Evolutionary conservation across 768 basidiomycete species (phyloP).

Genomic region (Butyriboletus loyo): DNA sequence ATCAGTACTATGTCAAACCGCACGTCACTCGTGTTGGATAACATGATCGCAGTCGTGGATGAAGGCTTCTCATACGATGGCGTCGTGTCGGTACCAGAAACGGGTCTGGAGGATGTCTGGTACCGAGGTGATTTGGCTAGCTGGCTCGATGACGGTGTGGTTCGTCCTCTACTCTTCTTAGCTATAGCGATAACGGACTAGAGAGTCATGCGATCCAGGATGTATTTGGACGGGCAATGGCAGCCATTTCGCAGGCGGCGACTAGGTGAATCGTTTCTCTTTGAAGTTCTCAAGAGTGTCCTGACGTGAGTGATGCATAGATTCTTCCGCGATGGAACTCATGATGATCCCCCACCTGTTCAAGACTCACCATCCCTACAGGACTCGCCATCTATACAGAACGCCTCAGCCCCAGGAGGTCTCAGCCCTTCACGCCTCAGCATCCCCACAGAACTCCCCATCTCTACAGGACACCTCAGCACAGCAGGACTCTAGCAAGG

Average conservation of each 20-base stretch:
- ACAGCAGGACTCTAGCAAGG: neutral
- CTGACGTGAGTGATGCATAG: neutral
- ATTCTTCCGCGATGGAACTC: neutral
- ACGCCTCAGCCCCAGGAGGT: neutral
- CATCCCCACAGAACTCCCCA: neutral
- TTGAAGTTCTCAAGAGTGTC: neutral
- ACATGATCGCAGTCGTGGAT: constrained; percentile 4
- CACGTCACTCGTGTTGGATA: neutral
- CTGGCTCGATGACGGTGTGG: neutral
- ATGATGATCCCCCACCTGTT: neutral
- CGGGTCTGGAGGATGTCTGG: neutral
- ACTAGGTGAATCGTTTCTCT: neutral
- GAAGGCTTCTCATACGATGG: neutral
- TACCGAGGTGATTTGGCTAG: neutral
- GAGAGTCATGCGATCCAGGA: neutral
- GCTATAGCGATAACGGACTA: neutral
- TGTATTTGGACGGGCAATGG: neutral
- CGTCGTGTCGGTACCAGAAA: neutral
- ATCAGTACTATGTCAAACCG: neutral
- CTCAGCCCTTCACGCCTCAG: neutral
- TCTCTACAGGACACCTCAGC: neutral
- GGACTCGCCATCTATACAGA: neutral
- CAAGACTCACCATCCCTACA: neutral
- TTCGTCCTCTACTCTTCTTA: neutral
- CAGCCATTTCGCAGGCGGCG: neutral